Base-by-base conservation (phyloP, 2,329 filamentous ascomycete genomes). In the Talaromyces sp. region DNA sequence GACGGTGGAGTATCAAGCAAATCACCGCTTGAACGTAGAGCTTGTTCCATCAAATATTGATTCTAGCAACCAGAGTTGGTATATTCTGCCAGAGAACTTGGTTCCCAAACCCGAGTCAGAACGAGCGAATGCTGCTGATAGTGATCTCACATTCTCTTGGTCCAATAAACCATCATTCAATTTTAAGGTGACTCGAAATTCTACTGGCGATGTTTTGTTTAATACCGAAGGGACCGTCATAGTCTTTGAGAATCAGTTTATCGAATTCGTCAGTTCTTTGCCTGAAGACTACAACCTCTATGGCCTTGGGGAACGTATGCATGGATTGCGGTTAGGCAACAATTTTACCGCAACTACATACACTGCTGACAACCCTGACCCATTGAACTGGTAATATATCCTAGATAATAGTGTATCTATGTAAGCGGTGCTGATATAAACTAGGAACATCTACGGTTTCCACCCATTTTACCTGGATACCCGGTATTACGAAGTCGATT, bases 401-500 rank as follows among this genome's bases (percentile, higher is more conserved):
- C 17, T 17, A 17, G 7, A 6, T 6, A 38, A n/a, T n/a, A 14
- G 32, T 38, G 5, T 38, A 38, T 17, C 6, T n/a, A n/a, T 27
- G 26, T 27, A 3, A 17, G 8, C 35, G 13, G 35, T 38, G 35
- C 14, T 38, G 35, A 38, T 17, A 38, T n/a, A 1, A 38, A 38
- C 14, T 38, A 74, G 72, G 13, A 93, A 93, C 66, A 78, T 92
- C 6, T 95, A 95, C 67, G 89, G 90, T 6, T 82, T 80, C 46
- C 90, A 95, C 66, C 88, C 90, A 0, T 86, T 93, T 68, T 95
- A 93, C 69, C 78, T 93, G 4, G 90, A 93, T 64, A 93, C 89
- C 1, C 82, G 89, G 60, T 93, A 92, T 74, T 91, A 38, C 17
- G 6, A 38, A 17, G 35, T 38, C 8, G 35, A 38, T 38, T 17